These are phyloP conservation scores for Chrysanthemum lavandulifolium DNA, from an alignment of 129 eudicot genomes.

Conservation along the genomic window DNA sequence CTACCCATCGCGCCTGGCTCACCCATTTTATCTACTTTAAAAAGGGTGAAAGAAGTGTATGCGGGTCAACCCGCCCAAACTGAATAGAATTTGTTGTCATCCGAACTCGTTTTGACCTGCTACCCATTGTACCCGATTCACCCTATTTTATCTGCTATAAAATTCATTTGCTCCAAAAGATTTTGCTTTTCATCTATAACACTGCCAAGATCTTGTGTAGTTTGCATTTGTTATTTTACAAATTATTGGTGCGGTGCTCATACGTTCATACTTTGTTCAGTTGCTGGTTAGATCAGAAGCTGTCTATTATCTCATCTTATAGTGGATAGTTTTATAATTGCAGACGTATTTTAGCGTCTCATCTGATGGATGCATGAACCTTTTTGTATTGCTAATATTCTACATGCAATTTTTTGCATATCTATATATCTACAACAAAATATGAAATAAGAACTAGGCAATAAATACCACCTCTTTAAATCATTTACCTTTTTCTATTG, in stretches of 20 bases:
- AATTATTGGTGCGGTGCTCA: not conserved
- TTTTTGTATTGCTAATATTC: conserved; percentile 3
- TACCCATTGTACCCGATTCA: not conserved
- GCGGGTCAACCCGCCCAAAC: not conserved
- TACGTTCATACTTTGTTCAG: not conserved
- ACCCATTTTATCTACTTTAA: not conserved
- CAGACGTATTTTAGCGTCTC: not conserved
- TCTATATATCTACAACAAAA: not conserved
- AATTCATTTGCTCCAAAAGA: not conserved
- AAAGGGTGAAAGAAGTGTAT: not conserved
- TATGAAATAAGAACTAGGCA: not conserved
- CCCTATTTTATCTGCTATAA: not conserved
- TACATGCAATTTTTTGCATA: not conserved
- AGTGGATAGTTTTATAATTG: not conserved
- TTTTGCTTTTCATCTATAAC: not conserved
- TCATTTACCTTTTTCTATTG: not conserved
- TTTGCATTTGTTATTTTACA: conserved; percentile 1
- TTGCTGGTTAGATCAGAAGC: conserved; percentile 1
- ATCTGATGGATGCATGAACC: conserved; percentile 1
- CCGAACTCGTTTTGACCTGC: not conserved
- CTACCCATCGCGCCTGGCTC: not conserved
- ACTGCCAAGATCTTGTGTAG: conserved; percentile 2
- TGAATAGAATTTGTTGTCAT: not conserved
- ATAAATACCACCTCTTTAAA: not conserved
- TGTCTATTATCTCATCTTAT: not conserved